phyloP scores from a whole-genome alignment of 495 filamentous ascomycete genomes.

The Umbilicaria muhlenbergii region DNA sequence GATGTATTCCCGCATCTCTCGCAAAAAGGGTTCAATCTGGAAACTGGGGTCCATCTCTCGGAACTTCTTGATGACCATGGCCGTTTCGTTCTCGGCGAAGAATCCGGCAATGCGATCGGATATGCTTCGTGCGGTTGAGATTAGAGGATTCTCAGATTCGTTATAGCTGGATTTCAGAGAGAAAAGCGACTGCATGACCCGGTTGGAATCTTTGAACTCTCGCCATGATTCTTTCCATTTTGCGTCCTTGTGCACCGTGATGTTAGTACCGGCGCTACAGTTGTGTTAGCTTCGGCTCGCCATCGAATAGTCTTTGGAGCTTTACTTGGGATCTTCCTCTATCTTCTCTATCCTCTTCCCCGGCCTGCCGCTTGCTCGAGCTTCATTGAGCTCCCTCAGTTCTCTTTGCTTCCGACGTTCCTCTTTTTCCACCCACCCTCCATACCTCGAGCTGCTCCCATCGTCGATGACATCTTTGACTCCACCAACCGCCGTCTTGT shows the following conservation, averaged over 20 bases:
- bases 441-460: slow-evolving; percentile 87
- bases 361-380: slow-evolving; percentile 26
- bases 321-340: slow-evolving; percentile 79
- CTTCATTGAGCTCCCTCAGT: slow-evolving; percentile 50
- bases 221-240: slow-evolving; percentile 94
- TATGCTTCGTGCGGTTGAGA: slow-evolving; percentile 83
- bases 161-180: slow-evolving; percentile 69
- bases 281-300: slow-evolving; percentile 13
- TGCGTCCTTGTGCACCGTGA: slow-evolving; percentile 92
- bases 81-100: slow-evolving; percentile 97
- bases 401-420: slow-evolving; percentile 69
- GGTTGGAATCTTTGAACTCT: slow-evolving; percentile 75
- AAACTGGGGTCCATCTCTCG: slow-evolving; percentile 92
- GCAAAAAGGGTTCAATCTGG: slow-evolving; percentile 83
- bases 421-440: slow-evolving; percentile 91
- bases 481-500: slow-evolving; percentile 48
- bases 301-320: slow-evolving; percentile 4
- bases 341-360: slow-evolving; percentile 35
- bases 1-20: slow-evolving; percentile 94
- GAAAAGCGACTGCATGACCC: slow-evolving; percentile 79
- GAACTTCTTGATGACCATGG: slow-evolving; percentile 92
- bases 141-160: slow-evolving; percentile 91
- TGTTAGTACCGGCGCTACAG: slow-evolving; percentile 72
- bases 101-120: slow-evolving; percentile 86
- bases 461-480: slow-evolving; percentile 96